phyloP scores from a whole-genome alignment of 257 asterid genomes.

The Buddleja alternifolia region DNA sequence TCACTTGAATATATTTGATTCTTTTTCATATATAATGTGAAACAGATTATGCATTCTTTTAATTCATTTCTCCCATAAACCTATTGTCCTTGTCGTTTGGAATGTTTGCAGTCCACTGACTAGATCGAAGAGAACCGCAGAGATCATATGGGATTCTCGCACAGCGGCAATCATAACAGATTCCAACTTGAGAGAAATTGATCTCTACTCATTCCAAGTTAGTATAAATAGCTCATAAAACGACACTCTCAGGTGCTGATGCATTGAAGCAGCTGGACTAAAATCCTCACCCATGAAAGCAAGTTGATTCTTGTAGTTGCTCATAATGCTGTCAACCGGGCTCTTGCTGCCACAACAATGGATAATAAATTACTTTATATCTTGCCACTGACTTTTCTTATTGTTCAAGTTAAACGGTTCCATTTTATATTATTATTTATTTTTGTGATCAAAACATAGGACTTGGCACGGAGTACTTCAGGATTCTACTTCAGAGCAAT shows the following conservation, averaged over 20 bases:
- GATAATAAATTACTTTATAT: constrained; percentile 48
- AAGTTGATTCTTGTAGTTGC: constrained; percentile 85
- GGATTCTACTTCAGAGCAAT: constrained; percentile 90
- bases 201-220: constrained; percentile 93
- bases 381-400: background rate
- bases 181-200: constrained; percentile 81
- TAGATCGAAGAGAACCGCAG: constrained; percentile 94
- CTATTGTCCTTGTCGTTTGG: constrained; percentile 15
- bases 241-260: background rate
- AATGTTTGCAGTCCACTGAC: constrained; percentile 69
- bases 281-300: constrained; percentile 74
- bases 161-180: constrained; percentile 78
- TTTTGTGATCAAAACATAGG: constrained; percentile 42
- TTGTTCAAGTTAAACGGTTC: background rate
- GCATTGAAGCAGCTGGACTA: constrained; percentile 65
- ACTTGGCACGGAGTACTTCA: constrained; percentile 81
- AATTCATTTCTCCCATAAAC: constrained; percentile 16
- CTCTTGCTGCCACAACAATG: constrained; percentile 92
- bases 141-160: constrained; percentile 87
- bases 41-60: background rate
- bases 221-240: constrained; percentile 27
- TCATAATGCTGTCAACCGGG: constrained; percentile 97
- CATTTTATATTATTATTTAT: background rate
- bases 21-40: background rate
- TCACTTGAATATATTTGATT: background rate